Evolutionary conservation across 2,329 filamentous ascomycete species (phyloP).

Genomic region (Fusarium sp.): DNA sequence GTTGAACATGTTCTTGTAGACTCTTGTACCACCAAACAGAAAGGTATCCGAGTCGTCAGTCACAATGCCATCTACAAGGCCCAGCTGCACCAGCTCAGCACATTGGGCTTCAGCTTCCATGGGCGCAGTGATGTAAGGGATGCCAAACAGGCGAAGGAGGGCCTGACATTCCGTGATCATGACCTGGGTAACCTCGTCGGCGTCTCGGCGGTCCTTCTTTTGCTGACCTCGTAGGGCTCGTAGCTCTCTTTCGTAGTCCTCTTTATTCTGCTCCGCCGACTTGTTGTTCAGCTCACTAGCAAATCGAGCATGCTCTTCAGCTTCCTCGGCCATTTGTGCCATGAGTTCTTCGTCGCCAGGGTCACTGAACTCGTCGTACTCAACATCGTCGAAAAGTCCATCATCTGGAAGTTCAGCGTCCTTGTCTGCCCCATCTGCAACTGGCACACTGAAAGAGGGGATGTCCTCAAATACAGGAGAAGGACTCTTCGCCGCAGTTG

Average conservation of each 20-base stretch:
- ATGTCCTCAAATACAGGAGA: constrained; percentile 31
- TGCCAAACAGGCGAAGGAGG: constrained; percentile 87
- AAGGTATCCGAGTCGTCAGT: constrained; percentile 98
- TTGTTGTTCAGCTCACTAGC: constrained; percentile 87
- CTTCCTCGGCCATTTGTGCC: constrained; percentile 86
- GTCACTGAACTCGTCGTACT: constrained; percentile 82
- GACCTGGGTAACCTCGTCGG: constrained; percentile 94
- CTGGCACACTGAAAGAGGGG: constrained; percentile 4
- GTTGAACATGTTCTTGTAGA: constrained; percentile 99
- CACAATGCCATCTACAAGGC: constrained; percentile 95
- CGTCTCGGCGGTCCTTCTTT: constrained; percentile 94
- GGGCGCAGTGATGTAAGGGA: constrained; percentile 96
- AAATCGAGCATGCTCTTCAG: constrained; percentile 93
- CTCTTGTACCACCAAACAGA: constrained; percentile 92
- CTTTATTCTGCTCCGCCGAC: constrained; percentile 74
- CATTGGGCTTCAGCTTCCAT: constrained; percentile 99
- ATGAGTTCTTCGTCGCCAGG: constrained; percentile 93
- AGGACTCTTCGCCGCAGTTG: constrained; percentile 17
- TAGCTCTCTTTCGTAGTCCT: constrained; percentile 88
- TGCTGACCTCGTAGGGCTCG: constrained; percentile 91
- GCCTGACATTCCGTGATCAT: constrained; percentile 98
- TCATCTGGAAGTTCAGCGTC: constrained; percentile 50
- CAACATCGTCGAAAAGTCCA: constrained; percentile 65
- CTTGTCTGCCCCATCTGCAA: neutral
- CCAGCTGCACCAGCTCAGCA: constrained; percentile 86